Evolutionary conservation across 2,329 filamentous ascomycete species (phyloP), one percentile per base, ranked within the genome.

Genomic region (Elsinoe batatas): DNA sequence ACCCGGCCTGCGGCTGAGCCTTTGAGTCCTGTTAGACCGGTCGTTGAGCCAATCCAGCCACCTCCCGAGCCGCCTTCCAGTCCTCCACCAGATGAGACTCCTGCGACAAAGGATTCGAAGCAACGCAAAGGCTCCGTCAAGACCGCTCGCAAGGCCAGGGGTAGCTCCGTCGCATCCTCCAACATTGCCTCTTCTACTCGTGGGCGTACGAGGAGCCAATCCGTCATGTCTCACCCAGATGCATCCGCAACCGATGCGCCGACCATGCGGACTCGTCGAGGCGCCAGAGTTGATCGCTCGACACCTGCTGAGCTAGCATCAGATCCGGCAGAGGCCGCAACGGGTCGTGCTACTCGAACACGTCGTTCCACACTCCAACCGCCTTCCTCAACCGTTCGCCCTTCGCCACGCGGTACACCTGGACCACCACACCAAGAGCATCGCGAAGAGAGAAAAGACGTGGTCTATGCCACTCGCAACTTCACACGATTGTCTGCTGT

Each of bases 171-270:
- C 42, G 69, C 72, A 20, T 77, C 76, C 12, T 76, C 75, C 12
- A 70, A 70, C 53, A 68, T 74, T 22, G 73, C 70, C 38, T 71
- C 71, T 4, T 74, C 74, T 13, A 61, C 67, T 22, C 70, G 71
- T 57, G 71, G 69, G 46, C 68, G 72, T 11, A 77, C 74, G 47
- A 67, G 75, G 50, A 77, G 75, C 60, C 74, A 74, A 35, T 78
- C 76, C 11, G 68, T 77, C 43, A 64, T 72, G 12, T 77, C 74
- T 1, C 71, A 74, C 43, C 69, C 70, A 3, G 74, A 74, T 20
- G 71, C 69, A 0, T 57, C 71, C 33, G 66, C 68, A 3, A 61
- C 65, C 12, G 59, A 73, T 51, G 70, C 67, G 22, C 70, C 72
- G 12, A 71, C 70, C 8, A 63, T 66, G 37, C 64, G 65, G 32